These are phyloP conservation scores for Xylaria sp. DNA, from an alignment of 2,329 filamentous ascomycete genomes.

Conservation along the genomic window DNA sequence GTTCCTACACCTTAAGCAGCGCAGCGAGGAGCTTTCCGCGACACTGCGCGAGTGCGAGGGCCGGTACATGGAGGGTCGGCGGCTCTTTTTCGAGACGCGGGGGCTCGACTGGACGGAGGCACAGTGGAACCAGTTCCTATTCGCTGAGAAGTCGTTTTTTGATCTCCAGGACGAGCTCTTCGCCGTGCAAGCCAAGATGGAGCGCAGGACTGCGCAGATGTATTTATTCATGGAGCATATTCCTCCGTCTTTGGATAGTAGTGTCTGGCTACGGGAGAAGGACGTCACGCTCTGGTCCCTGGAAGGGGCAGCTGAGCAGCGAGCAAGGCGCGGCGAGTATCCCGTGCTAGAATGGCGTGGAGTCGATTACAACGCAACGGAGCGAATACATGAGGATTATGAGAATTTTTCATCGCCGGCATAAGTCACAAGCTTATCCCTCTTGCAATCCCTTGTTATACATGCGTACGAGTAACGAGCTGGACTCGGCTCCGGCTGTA, in stretches of 20 bases:
- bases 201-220: conserved; percentile 13
- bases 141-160: neutral
- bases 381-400: neutral
- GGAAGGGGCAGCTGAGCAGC: neutral
- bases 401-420: neutral
- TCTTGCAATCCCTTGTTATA: neutral
- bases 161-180: conserved; percentile 5
- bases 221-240: conserved; percentile 3
- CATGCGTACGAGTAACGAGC: neutral
- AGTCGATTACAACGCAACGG: neutral
- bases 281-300: conserved; percentile 16
- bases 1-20: conserved; percentile 7
- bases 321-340: neutral
- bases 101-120: neutral
- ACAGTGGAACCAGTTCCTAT: conserved; percentile 9
- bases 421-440: neutral
- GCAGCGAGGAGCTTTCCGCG: neutral
- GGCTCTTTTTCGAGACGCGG: neutral
- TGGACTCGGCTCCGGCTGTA: neutral
- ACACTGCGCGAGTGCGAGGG: neutral
- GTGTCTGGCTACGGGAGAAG: conserved; percentile 4
- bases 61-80: neutral
- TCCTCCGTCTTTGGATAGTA: neutral
- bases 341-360: conserved; percentile 1
- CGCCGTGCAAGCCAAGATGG: conserved; percentile 8